A percentile compares a stretch with the other conserved stretches of the same genome.
These are phyloP conservation scores for Nematocida homosporus DNA, from an alignment of 371 early-diverging fungal species.

Conservation along the genomic window DNA sequence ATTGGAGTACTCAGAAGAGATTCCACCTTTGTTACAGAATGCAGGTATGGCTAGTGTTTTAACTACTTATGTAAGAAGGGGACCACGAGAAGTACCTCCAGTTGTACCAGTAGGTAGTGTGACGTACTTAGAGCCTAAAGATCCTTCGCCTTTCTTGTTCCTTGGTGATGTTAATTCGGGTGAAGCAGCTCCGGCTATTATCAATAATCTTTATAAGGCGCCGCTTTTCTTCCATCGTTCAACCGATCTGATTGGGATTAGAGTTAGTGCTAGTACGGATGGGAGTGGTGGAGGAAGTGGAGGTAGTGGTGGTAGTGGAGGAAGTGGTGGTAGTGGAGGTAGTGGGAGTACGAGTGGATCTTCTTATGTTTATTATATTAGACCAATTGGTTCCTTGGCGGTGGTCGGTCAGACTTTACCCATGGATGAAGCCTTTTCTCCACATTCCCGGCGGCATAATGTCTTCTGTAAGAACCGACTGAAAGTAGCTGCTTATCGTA, in stretches of 20 bases:
- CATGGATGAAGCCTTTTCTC: conserved; percentile 85
- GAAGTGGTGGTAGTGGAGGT: too few relatives aligned
- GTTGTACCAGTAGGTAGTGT: conserved; percentile 28
- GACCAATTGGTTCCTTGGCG: conserved; percentile 78
- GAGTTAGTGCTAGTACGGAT: too few relatives aligned
- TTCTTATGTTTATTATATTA: conserved; percentile 71
- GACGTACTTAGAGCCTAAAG: conserved; percentile 80
- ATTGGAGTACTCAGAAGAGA: conserved; percentile 91
- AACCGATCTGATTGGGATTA: conserved; percentile 70
- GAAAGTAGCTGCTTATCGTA: conserved; percentile 71
- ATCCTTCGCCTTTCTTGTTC: conserved; percentile 88
- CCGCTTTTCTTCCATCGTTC: conserved; percentile 81
- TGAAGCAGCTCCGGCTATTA: conserved; percentile 76
- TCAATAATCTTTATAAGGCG: conserved; percentile 90
- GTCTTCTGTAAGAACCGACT: conserved; percentile 82
- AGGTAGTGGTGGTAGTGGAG: too few relatives aligned
- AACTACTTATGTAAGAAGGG: conserved; percentile 89
- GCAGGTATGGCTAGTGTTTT: conserved; percentile 91
- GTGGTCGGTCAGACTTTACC: conserved; percentile 94
- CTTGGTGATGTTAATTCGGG: conserved; percentile 80
- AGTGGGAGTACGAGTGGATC: conserved; percentile 35
- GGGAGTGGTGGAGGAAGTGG: too few relatives aligned
- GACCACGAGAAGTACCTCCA: conserved; percentile 57
- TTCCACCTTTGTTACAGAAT: conserved; percentile 87
- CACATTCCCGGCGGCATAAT: conserved; percentile 88